A percentile compares a stretch with the other conserved stretches of the same genome.
Conservation (phyloP, 768 basidiomycete genomes). For the Pholiota molesta region DNA sequence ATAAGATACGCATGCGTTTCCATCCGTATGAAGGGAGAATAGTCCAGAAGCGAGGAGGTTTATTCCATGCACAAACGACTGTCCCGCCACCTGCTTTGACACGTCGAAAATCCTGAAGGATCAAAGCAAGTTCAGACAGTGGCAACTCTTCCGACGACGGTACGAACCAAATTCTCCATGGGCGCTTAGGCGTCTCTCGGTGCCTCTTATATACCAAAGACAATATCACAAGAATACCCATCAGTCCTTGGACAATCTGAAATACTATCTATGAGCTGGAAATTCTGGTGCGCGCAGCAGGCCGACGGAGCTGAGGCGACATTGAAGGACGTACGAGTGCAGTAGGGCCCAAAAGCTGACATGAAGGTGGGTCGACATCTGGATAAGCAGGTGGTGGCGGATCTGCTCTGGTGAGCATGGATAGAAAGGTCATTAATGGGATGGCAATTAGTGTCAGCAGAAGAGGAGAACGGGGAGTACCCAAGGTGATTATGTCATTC, state of each 20-base stretch:
- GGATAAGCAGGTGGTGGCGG: constrained; percentile 24
- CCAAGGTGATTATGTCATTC: constrained; percentile 22
- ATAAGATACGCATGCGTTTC: constrained; percentile 91
- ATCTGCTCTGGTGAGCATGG: constrained; percentile 14
- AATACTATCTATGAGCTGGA: constrained; percentile 43
- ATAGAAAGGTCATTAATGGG: constrained; percentile 19
- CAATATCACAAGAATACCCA: constrained; percentile 90
- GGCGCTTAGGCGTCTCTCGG: constrained; percentile 80
- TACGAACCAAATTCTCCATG: constrained; percentile 90
- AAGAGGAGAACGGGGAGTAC: constrained; percentile 2
- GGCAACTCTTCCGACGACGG: not conserved
- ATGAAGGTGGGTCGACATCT: constrained; percentile 51
- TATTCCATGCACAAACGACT: constrained; percentile 76
- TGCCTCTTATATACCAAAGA: constrained; percentile 90
- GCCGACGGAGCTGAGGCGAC: constrained; percentile 13
- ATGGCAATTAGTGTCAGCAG: constrained; percentile 9
- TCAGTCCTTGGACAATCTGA: constrained; percentile 81
- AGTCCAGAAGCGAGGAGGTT: constrained; percentile 82
- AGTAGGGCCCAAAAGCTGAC: constrained; percentile 54
- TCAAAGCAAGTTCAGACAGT: constrained; percentile 2
- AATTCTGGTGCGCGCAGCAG: constrained; percentile 47
- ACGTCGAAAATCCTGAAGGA: constrained; percentile 83
- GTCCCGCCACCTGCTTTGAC: constrained; percentile 88
- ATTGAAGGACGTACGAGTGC: constrained; percentile 42
- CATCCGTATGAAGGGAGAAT: constrained; percentile 65